Conservation (phyloP, 2,329 filamentous ascomycete species). For the Coniochaeta sp. region DNA sequence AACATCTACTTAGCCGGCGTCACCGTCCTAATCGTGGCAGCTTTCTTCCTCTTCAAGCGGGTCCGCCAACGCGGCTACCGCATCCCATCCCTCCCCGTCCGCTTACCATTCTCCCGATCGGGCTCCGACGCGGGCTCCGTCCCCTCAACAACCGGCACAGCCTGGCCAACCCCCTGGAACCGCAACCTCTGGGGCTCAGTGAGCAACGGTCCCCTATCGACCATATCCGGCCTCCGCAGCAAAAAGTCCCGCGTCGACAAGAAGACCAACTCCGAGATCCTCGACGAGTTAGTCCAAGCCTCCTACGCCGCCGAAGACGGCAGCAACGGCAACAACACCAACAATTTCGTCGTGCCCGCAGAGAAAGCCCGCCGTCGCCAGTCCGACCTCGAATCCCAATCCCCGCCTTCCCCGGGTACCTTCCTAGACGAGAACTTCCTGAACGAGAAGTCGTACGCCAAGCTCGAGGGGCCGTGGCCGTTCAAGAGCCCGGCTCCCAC, state of each 20-base stretch:
- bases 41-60: not conserved
- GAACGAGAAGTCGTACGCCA: conserved; percentile 1
- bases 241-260: too few relatives aligned
- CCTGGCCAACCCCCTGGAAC: not conserved
- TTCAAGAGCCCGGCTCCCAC: not conserved
- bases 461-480: not conserved
- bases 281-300: conserved; percentile 1
- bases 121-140: not conserved
- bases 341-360: not conserved
- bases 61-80: not conserved
- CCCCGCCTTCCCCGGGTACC: not conserved
- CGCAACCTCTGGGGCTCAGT: not conserved
- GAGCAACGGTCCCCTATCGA: not conserved
- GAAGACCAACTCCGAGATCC: not conserved
- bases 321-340: too few relatives aligned
- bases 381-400: not conserved
- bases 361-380: not conserved
- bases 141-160: not conserved
- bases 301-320: not conserved
- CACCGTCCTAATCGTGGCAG: not conserved
- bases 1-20: not conserved
- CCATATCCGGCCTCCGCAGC: not conserved
- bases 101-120: not conserved
- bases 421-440: conserved; percentile 2
- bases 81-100: not conserved